A percentile compares a stretch with the other conserved stretches of the same genome.
Conservation (phyloP, 176 grass and related monocot species). For the Aegilops longissima region DNA sequence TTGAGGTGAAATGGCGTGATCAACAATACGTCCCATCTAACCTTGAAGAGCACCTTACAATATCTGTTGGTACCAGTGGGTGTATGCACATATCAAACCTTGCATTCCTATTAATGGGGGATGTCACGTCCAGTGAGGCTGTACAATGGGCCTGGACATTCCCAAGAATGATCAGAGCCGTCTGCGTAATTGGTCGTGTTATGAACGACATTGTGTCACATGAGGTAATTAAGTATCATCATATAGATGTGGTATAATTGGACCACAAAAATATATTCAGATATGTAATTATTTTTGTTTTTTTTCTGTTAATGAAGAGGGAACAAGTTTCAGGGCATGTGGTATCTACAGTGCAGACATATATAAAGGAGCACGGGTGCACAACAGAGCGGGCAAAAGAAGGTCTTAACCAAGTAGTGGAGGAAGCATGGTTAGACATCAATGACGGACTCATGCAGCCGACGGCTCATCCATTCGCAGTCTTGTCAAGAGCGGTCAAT, state of each 20-base stretch:
- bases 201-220: neutral
- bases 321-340: conserved; percentile 10
- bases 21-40: neutral
- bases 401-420: neutral
- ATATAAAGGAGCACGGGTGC: neutral
- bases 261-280: no score
- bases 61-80: neutral
- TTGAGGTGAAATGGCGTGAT: conserved; percentile 27
- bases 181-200: neutral
- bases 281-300: neutral
- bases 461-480: neutral
- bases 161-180: neutral
- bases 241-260: neutral
- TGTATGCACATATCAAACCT: conserved; percentile 7
- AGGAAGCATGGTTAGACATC: conserved; percentile 17
- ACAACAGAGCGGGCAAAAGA: neutral
- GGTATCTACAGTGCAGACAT: conserved; percentile 20
- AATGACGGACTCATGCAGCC: neutral
- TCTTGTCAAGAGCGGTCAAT: neutral
- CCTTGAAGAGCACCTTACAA: conserved; percentile 8
- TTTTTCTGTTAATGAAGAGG: neutral
- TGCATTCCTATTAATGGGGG: conserved; percentile 12
- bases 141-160: neutral
- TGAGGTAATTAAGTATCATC: neutral
- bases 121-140: neutral